Base-by-base conservation (phyloP, 768 basidiomycete genomes). In the Mycena sanguinolenta region DNA sequence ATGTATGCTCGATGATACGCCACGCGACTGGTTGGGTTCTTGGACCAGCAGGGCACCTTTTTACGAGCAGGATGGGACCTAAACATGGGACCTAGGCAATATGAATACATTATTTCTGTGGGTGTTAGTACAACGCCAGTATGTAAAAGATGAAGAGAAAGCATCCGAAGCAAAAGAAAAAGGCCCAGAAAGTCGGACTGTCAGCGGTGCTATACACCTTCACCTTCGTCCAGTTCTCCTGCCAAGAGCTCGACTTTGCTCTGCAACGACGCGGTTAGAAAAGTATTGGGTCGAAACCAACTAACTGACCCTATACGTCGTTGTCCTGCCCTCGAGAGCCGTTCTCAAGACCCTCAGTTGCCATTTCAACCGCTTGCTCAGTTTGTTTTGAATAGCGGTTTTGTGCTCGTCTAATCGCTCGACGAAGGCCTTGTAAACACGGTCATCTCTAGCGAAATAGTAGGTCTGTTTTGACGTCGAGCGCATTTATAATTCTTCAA, bases 391-490 rank as follows among this genome's bases (percentile, higher is more conserved):
- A 49, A 91, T 88, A 14, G 82, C 81, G 64, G 74, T 76, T 74
- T 84, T 85, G 74, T 88, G 81, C 32, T 77, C 76, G 44, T 85
- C 82, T 27, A 86, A 73, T 38, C 84, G 80, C 28, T 91, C 87
- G 7, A 82, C 81, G 67, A 95, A 93, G 3, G 90, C 88, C 72
- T 86, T 91, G 79, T 92, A 93, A 17, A 94, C 90, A 39, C 97
- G 90, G 70, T 95, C 92, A 79, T 99, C 97, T 25, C 97, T 89
- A 52, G 97, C 97, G 76, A 99, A 99, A 75, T 92, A 95, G 71
- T 93, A 96, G n/a, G 90, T 87, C 94, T 95, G 60, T 36, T 54
- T 36, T 46, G 7, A n/a, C n/a, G 12, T 46, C 39, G 4, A 42
- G 19, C 39, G 16, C 7, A 42, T 34, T 42, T 46, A 12, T 46